phyloP scores from a whole-genome alignment of 2,329 filamentous ascomycete genomes.

The Penicillium concentricum region DNA sequence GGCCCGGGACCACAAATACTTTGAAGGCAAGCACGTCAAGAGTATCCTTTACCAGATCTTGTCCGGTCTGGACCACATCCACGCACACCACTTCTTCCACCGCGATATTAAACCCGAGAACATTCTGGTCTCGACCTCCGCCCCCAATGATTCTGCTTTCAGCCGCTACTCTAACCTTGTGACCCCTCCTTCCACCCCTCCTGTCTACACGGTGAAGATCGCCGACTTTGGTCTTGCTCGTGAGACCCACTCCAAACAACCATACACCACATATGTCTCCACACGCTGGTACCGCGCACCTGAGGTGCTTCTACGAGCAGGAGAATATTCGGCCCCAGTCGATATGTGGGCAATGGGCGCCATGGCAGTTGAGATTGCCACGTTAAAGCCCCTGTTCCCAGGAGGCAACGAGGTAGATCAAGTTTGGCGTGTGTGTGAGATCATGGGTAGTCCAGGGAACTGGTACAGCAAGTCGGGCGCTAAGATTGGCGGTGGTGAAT shows the following conservation, averaged over 20 bases:
- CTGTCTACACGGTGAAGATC: constrained; percentile 94
- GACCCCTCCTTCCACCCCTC: constrained; percentile 91
- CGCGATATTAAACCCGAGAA: constrained; percentile 99
- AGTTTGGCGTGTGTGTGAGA: constrained; percentile 97
- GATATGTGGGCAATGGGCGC: constrained; percentile 98
- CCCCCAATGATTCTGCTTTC: constrained; percentile 83
- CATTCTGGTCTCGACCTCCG: constrained; percentile 91
- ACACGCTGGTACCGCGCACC: constrained; percentile 94
- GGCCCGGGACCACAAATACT: constrained; percentile 87
- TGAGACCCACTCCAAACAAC: constrained; percentile 92
- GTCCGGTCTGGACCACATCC: constrained; percentile 93
- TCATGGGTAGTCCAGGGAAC: constrained; percentile 97
- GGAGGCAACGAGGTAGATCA: constrained; percentile 98
- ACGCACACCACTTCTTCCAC: constrained; percentile 96
- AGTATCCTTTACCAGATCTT: constrained; percentile 98
- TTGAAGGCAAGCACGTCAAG: constrained; percentile 90
- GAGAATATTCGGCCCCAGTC: constrained; percentile 94
- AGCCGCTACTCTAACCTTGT: constrained; percentile 89
- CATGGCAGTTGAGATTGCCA: constrained; percentile 98
- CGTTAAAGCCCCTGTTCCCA: constrained; percentile 92
- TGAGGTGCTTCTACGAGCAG: constrained; percentile 87
- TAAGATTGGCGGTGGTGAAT: constrained; percentile 90
- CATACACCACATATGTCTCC: constrained; percentile 97
- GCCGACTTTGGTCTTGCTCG: constrained; percentile 97
- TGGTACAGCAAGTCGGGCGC: constrained; percentile 93